A percentile compares a stretch with the other conserved stretches of the same genome.
phyloP scores from a whole-genome alignment of 2,329 filamentous ascomycete species.

The Epichloe bromicola region DNA sequence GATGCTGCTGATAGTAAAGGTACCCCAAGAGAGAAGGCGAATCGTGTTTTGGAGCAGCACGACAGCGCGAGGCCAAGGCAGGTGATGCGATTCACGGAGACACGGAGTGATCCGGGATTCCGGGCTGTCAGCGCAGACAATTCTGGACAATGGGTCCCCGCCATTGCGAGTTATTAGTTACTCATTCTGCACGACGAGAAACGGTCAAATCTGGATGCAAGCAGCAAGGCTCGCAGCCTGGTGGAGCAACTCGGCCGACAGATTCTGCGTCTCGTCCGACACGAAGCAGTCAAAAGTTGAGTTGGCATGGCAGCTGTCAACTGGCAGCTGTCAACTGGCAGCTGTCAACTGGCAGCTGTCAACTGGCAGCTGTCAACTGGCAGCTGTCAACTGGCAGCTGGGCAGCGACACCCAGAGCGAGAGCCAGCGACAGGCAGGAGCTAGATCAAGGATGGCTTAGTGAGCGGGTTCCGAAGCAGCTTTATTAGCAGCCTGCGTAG shows the following conservation, averaged over 20 bases:
- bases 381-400: neutral
- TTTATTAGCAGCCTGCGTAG: neutral
- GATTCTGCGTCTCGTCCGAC: neutral
- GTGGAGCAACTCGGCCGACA: no score
- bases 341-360: neutral
- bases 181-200: no score
- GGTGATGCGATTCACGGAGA: neutral
- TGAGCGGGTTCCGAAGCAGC: neutral
- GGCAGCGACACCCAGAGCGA: neutral
- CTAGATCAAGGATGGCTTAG: neutral
- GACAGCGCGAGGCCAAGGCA: neutral
- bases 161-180: no score
- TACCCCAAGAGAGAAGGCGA: neutral
- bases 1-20: no score
- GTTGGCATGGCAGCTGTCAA: no score
- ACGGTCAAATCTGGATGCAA: no score
- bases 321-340: neutral
- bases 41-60: neutral
- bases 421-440: neutral
- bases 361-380: neutral
- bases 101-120: neutral
- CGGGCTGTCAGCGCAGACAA: neutral
- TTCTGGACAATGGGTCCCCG: no score
- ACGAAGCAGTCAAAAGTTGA: neutral
- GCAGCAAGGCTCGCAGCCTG: no score